Evolutionary conservation across 2,329 filamentous ascomycete genomes (phyloP), one percentile per base, ranked within the genome.

Genomic region (Helotiales sp.): DNA sequence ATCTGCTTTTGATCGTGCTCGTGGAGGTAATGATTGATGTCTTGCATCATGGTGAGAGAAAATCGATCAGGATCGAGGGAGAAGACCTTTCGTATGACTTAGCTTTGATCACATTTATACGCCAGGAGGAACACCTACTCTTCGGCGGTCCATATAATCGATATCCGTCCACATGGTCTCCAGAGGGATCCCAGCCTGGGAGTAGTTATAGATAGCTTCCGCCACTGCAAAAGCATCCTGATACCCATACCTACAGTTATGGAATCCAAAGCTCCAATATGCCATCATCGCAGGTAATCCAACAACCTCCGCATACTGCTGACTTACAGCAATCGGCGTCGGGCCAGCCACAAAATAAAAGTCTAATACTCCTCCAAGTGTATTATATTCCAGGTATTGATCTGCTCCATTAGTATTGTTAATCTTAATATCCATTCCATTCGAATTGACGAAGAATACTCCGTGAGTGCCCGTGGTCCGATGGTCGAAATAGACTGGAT

Each of bases 371-470:
- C 91, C 90, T 6, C 90, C 90, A 0, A 93, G 78, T 1, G 84
- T 84, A 70, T 93, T 91, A 75, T 93, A 95, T 72, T 93, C 88
- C 5, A 95, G 80, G 57, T 87, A 91, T 69, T 93, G 65, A 46
- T 65, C 54, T 24, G 79, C 77, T 24, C 77, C 72, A 5, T 77
- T 73, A 1, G 81, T 82, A 61, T 84, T 81, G 69, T 91, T 82
- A 70, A 93, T 85, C 65, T 87, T 87, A 70, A 93, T 79, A 59
- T 93, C 88, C 86, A 92, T 92, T 31, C 84, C 88, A 66, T 90
- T 88, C 12, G 85, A 87, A 71, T 90, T 91, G 62, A 89, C 73
- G 24, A 91, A 75, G 69, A 90, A 87, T 2, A 90, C 88, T 17
- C 87, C 79, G 75, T 90, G 70, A 59, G 86, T 74, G 67, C 84